Percentiles rank a stretch among this genome's conserved stretches.
Conservation (phyloP, 208 protist species). For the Acanthamoeba royreba region DNA sequence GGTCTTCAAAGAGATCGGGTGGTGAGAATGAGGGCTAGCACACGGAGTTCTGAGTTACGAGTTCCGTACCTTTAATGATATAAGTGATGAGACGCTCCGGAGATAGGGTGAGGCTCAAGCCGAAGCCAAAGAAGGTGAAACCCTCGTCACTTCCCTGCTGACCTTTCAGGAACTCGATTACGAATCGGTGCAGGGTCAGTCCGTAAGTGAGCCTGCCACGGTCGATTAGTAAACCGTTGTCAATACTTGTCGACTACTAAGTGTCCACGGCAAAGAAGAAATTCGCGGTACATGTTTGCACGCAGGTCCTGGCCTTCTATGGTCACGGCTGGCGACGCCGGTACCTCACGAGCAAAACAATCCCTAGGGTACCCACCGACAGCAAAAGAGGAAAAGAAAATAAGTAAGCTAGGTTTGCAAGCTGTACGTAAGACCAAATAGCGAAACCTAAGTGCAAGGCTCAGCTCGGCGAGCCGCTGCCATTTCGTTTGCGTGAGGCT, state of each 20-base stretch:
- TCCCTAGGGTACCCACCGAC: not conserved
- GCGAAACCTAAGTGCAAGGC: not conserved
- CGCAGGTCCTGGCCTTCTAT: not conserved
- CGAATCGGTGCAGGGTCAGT: slow-evolving; percentile 1
- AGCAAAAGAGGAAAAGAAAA: not conserved
- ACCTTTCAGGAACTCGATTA: not conserved
- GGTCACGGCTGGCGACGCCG: not conserved
- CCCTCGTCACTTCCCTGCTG: not conserved
- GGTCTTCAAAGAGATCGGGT: not conserved
- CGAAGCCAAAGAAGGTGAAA: slow-evolving; percentile 25
- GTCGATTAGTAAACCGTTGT: not conserved
- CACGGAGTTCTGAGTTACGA: not conserved
- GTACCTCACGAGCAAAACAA: not conserved
- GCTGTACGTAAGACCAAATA: not conserved
- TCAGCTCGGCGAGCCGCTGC: not conserved
- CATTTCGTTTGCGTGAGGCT: not conserved
- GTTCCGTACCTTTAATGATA: not conserved
- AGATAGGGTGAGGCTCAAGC: not conserved
- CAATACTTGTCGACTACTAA: not conserved
- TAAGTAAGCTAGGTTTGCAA: not conserved
- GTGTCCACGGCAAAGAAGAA: not conserved
- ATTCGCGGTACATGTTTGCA: not conserved
- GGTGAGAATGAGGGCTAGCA: not conserved
- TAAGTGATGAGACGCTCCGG: not conserved
- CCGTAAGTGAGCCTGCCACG: not conserved